phyloP scores from a whole-genome alignment of 257 asterid genomes.

The Solanum dulcamara region DNA sequence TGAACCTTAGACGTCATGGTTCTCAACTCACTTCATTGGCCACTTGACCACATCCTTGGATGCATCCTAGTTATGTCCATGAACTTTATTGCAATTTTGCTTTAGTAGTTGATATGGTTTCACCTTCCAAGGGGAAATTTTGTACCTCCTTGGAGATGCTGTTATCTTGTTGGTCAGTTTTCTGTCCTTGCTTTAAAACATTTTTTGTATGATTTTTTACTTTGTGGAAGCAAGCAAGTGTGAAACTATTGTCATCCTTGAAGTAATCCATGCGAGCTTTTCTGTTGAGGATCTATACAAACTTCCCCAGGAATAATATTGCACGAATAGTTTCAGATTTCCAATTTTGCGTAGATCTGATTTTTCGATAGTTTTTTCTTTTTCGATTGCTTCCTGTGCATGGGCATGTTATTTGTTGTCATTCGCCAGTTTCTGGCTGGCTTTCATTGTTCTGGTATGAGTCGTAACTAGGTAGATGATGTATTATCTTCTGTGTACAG shows the following conservation, averaged over 20 bases:
- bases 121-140: neutral
- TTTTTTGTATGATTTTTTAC: neutral
- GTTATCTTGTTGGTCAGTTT: neutral
- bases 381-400: neutral
- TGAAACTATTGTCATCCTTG: neutral
- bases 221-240: neutral
- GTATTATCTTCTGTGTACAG: neutral
- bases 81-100: neutral
- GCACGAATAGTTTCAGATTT: neutral
- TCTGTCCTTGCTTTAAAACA: neutral
- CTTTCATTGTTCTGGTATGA: neutral
- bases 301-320: neutral
- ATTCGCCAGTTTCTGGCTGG: neutral
- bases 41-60: neutral
- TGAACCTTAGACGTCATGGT: neutral
- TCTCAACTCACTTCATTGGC: neutral
- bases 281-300: neutral
- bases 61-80: neutral
- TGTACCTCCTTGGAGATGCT: neutral
- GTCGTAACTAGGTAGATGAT: neutral
- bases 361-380: neutral
- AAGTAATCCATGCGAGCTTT: neutral
- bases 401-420: neutral
- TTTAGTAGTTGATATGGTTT: neutral
- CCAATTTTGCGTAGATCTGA: neutral